Evolutionary conservation across 345 rosid genomes (phyloP), one percentile per base, ranked within the genome.

Genomic region (Moricandia moricandioides): DNA sequence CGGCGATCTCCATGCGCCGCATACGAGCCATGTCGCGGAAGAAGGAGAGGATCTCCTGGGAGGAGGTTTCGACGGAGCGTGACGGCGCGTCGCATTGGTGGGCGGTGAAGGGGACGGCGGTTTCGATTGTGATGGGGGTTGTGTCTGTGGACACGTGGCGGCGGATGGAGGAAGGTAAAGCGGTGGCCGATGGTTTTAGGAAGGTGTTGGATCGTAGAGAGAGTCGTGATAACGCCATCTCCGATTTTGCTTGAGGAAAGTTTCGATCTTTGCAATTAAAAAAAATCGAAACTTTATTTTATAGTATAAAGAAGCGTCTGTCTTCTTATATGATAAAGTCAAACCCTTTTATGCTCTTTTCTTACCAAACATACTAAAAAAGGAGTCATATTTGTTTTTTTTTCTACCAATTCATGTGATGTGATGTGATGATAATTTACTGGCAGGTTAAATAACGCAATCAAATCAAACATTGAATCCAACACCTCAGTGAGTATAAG

Each of bases 1-100:
- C 87, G 1, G 97, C 96, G 84, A 95, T 92, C 87, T 95, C 97
- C 96, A 90, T 86, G 21, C 99, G 82, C 1, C 98, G 88, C 98
- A 94, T 94, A 69, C 43, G 31, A 39, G 97, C 91, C 98, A 94
- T 88, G 83, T 79, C 83, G 10, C 84, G 87, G 91, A 92, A 95
- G 84, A 92, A 90, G 45, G 89, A 35, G 18, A 88, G 75, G 60
- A 95, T 93, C 84, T 92, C 97, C 5, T 79, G 66, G 0, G 93
- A 49, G 1, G 78, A 79, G 63, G 97, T 92, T 33, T 85, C 89
- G 69, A 95, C 96, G 59, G 86, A 30, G 63, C 97, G 96, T 10
- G 97, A 87, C 11, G 99, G 97, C 8, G 91, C 62, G 1, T 90
- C 97, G 85, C 96, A 89, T 35, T 77, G 83, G 86, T 95, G 97